Percentiles rank a stretch among this genome's conserved stretches.
phyloP scores from a whole-genome alignment of 1,284 basidiomycete genomes.

The Boletus nobilissimus region DNA sequence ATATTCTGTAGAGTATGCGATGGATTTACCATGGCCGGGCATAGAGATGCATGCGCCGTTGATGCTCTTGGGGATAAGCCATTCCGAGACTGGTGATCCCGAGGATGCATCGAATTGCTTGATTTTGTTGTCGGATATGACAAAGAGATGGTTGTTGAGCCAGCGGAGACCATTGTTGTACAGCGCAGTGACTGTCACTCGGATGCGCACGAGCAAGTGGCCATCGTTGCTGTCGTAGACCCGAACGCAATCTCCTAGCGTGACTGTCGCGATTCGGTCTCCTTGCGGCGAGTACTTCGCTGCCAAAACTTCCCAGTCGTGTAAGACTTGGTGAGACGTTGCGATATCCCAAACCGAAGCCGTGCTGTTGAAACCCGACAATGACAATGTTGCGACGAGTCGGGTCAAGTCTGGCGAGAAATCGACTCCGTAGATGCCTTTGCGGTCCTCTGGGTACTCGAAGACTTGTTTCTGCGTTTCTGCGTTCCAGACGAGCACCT shows the following conservation, averaged over 20 bases:
- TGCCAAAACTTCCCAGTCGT: too few species aligned
- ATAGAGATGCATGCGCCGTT: not conserved
- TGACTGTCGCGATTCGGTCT: not conserved
- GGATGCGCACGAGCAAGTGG: not conserved
- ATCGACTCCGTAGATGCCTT: too few species aligned
- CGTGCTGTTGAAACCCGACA: too few species aligned
- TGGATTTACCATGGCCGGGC: too few species aligned
- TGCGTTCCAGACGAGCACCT: too few species aligned
- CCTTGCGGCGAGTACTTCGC: not conserved
- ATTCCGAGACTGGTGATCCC: not conserved
- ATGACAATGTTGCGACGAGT: too few species aligned
- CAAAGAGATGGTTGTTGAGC: not conserved
- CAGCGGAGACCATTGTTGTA: not conserved
- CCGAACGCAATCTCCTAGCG: not conserved
- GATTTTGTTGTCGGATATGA: not conserved
- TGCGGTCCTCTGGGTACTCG: too few species aligned
- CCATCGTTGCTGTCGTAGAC: not conserved
- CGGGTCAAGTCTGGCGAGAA: too few species aligned
- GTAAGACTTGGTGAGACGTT: too few species aligned
- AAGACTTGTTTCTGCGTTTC: too few species aligned
- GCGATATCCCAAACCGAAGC: too few species aligned
- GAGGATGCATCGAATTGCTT: not conserved
- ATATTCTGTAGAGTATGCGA: too few species aligned
- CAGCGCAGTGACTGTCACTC: not conserved
- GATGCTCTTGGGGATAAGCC: not conserved